These are phyloP conservation scores for Aspergillus quadrilineatus DNA, from an alignment of 2,329 filamentous ascomycete genomes.

Conservation along the genomic window DNA sequence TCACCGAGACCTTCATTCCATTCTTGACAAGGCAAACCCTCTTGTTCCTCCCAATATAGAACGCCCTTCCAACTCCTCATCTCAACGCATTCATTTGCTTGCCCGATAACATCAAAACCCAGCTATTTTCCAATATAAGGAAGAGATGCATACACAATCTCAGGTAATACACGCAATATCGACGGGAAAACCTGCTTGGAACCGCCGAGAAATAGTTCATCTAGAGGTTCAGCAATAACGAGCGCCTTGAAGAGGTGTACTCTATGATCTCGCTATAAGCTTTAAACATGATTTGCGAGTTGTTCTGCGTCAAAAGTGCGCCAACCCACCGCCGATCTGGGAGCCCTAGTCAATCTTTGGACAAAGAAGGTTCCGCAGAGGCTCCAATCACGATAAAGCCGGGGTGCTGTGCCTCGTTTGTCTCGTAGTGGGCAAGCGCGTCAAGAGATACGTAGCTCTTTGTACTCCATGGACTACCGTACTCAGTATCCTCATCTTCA, in stretches of 20 bases:
- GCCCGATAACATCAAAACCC: background rate
- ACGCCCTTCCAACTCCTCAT: background rate
- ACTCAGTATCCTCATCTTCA: no score
- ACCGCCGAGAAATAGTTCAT: background rate
- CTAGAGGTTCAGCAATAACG: background rate
- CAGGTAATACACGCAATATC: background rate
- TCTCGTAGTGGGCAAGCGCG: no score
- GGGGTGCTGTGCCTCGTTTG: no score
- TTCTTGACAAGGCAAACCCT: background rate
- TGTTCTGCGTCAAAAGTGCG: background rate
- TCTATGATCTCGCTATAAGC: background rate
- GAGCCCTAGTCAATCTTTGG: background rate
- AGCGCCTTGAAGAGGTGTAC: background rate
- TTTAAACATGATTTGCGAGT: background rate
- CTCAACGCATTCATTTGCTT: background rate
- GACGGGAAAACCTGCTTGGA: background rate
- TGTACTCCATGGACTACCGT: no score
- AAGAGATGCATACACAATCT: background rate
- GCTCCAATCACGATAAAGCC: no score
- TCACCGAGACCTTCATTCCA: background rate
- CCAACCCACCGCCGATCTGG: background rate
- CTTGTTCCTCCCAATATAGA: background rate
- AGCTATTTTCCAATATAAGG: background rate
- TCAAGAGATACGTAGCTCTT: no score
- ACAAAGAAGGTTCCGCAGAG: no score